Evolutionary conservation across 768 basidiomycete species (phyloP), one percentile per base, ranked within the genome.

Genomic region (Lentinus tigrinus): DNA sequence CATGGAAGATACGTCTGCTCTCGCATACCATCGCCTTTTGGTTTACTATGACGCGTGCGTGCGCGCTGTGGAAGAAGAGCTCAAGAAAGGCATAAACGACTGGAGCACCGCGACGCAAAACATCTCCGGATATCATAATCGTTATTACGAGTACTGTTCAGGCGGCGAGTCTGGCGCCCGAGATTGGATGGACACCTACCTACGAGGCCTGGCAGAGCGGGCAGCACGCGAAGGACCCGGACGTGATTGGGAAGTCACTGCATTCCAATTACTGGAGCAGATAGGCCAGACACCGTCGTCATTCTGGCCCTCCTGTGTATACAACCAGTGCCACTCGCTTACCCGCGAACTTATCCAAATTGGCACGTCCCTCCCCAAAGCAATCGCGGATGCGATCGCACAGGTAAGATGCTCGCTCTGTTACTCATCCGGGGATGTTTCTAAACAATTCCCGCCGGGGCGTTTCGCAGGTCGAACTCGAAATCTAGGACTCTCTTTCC

Each of bases 1-100:
- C n/a, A 50, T 60, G 58, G 52, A 54, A 47, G 24, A 48, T 1
- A 24, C 48, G n/a, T 38, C 58, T 39, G 39, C 53, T 11, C 14
- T 27, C 19, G 37, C 37, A 7, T 60, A 60, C 48, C 21, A 49
- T 39, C 52, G 52, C 14, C 40, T 58, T 3, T 11, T 52, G 50
- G 19, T 23, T 14, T 52, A 52, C 37, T 40, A 52, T n/a, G 24
- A 24, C 5, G 39, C 13, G 39, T 40, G 39, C 16, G 39, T 14
- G 39, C 16, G 16, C 5, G 39, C 39, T 4, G 39, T 40, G 4
- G 39, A 19, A 5, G 39, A 14, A 4, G 6, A 40, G 39, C 19
- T 40, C 6, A 14, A 40, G 39, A 40, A 40, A 14, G 39, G 39
- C 5, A 14, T 40, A 16, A 16, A 14, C 6, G 39, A 40, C 39